Conservation (phyloP, 2,329 filamentous ascomycete genomes). For the Calycina herbarum region DNA sequence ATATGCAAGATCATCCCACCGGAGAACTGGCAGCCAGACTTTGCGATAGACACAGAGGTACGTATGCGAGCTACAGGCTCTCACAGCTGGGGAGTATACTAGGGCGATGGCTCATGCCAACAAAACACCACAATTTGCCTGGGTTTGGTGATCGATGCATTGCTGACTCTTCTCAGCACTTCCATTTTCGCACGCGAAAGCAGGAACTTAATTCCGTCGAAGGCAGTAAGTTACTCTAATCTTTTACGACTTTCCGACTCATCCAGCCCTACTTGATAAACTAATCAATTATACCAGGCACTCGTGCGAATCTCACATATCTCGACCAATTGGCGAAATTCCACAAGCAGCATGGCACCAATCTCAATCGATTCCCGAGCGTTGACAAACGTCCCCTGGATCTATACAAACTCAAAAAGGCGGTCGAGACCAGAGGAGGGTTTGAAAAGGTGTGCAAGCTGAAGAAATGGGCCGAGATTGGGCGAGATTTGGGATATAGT, state of each 20-base stretch:
- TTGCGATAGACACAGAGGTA: constrained; percentile 97
- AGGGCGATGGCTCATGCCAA: not conserved
- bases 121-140: not conserved
- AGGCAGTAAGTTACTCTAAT: constrained; percentile 68
- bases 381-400: constrained; percentile 98
- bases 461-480: constrained; percentile 99
- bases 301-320: constrained; percentile 92
- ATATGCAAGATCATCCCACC: constrained; percentile 96
- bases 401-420: constrained; percentile 93
- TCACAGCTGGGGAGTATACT: not conserved
- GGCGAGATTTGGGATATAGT: constrained; percentile 92
- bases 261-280: not conserved
- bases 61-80: constrained; percentile 13
- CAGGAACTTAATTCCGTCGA: constrained; percentile 98
- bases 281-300: constrained; percentile 57
- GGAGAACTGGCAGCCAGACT: constrained; percentile 88
- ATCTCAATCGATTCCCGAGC: constrained; percentile 89
- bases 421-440: constrained; percentile 89
- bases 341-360: constrained; percentile 94
- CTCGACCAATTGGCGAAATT: constrained; percentile 93
- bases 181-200: constrained; percentile 93
- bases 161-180: constrained; percentile 61
- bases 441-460: constrained; percentile 96
- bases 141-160: not conserved
- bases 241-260: not conserved